These are phyloP conservation scores for Zymoseptoria pseudotritici DNA, from an alignment of 2,329 filamentous ascomycete genomes.

Conservation along the genomic window DNA sequence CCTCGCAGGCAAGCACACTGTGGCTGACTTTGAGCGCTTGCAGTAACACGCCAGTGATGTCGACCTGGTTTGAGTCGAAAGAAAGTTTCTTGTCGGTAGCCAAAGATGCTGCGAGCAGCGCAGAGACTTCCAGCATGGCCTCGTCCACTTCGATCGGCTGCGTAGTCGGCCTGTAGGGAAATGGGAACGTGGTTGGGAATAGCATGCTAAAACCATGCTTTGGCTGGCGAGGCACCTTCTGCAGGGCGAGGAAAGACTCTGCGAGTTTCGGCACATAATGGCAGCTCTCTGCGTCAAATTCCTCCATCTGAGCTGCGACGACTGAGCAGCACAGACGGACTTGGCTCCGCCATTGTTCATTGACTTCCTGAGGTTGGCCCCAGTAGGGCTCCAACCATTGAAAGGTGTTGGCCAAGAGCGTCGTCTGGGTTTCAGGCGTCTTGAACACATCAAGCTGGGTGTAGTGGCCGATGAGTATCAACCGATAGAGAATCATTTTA, in stretches of 20 bases:
- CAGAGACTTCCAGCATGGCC: conserved; percentile 77
- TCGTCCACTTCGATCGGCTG: conserved; percentile 56
- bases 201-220: conserved; percentile 68
- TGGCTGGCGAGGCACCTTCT: conserved; percentile 53
- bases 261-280: conserved; percentile 88
- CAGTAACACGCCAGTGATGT: conserved; percentile 67
- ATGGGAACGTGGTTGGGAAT: conserved; percentile 85
- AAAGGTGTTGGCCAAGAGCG: conserved; percentile 57
- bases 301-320: conserved; percentile 72
- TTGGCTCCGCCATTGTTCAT: conserved; percentile 84
- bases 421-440: conserved; percentile 63
- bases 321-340: conserved; percentile 90
- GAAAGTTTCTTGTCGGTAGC: conserved; percentile 24
- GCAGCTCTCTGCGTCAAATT: conserved; percentile 72
- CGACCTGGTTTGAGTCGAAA: conserved; percentile 45
- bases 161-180: conserved; percentile 63
- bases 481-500: conserved; percentile 84
- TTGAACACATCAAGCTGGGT: conserved; percentile 75
- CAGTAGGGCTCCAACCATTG: conserved; percentile 91
- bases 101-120: conserved; percentile 63
- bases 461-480: conserved; percentile 89
- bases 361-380: conserved; percentile 64
- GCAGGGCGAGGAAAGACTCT: conserved; percentile 76
- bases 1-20: conserved; percentile 80
- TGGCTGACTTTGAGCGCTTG: conserved; percentile 77